A percentile compares a stretch with the other conserved stretches of the same genome.
Evolutionary conservation across 2,329 filamentous ascomycete species (phyloP).

Genomic region (Apiospora rasikravindrae): DNA sequence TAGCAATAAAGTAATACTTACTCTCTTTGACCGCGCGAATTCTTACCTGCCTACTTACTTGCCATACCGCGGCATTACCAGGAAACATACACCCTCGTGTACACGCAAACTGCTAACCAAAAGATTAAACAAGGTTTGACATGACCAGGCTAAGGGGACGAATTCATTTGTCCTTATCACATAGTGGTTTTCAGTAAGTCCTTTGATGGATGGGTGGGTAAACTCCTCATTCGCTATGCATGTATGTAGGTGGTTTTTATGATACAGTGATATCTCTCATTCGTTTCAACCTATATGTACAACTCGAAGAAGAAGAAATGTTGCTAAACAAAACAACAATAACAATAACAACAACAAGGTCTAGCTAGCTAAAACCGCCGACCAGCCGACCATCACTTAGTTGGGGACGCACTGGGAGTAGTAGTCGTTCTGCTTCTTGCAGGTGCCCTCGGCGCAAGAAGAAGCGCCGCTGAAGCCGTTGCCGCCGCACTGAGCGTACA

Average conservation of each 20-base stretch:
- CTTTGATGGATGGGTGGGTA: neutral
- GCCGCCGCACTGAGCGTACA: constrained; percentile 23
- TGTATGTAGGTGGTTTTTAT: neutral
- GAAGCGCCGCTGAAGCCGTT: constrained; percentile 26
- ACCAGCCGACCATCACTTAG: neutral
- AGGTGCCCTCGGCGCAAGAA: constrained; percentile 30
- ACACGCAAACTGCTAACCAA: neutral
- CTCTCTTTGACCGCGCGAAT: neutral
- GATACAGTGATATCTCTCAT: constrained; percentile 9
- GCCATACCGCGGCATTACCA: neutral
- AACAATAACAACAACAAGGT: neutral
- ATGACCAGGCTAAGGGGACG: neutral
- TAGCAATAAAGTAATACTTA: neutral
- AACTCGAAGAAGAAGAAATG: constrained; percentile 1
- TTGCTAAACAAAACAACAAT: neutral
- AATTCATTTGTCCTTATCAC: neutral
- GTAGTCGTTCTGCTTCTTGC: constrained; percentile 25
- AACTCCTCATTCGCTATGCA: neutral
- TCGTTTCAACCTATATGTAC: constrained; percentile 6
- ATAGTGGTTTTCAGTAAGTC: neutral
- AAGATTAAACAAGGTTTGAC: neutral
- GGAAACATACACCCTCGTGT: neutral
- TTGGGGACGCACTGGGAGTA: constrained; percentile 17
- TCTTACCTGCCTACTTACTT: neutral
- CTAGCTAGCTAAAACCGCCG: neutral